Base-by-base conservation (phyloP, 768 basidiomycete genomes). In the Agrocybe praecox region DNA sequence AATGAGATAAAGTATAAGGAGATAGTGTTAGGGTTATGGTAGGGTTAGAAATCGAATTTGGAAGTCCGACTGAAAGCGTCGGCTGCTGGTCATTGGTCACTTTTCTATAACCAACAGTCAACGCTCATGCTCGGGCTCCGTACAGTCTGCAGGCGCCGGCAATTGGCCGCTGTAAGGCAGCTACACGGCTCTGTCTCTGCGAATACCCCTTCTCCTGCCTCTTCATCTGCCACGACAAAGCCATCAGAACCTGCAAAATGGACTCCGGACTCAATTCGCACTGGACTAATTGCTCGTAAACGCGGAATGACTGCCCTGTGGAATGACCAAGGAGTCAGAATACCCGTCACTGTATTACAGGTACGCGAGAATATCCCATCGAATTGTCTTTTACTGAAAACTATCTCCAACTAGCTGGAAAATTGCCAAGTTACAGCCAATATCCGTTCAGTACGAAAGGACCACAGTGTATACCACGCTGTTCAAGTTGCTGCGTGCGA, bases 291-390 rank as follows among this genome's bases (percentile, higher is more conserved):
- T 70, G 96, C 94, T 22, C 83, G 89, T 56, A 99, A 99, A 78
- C 86, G 94, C 54, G 97, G 97, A 45, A 98, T 98, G 97, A 90
- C 92, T 10, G 84, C 84, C 14, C 75, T 98, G 66, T 98, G 94
- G 92, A 92, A 95, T 67, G 84, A 90, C 69, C 88, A 93, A 56
- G 97, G 97, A 22, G 86, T 84, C 33, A 81, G 91, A 48, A 79
- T 90, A 62, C 96, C 97, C 1, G 94, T 97, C 24, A 99, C 97
- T 0, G 87, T 99, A 47, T 83, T 99, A 40, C 95, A 98, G 82
- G 96, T 94, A 62, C 61, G 81, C 65, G 9, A 46, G 23, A 32
- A 19, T 50, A 42, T 15, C 29, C 22, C 36, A 15, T 51, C 23
- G 46, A 40, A 9, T 34, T 32, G 15, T 22, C 24, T 12, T 18